Evolutionary conservation across 192 early-diverging fungal genomes (phyloP).

Genomic region (Powellomyces hirtus): DNA sequence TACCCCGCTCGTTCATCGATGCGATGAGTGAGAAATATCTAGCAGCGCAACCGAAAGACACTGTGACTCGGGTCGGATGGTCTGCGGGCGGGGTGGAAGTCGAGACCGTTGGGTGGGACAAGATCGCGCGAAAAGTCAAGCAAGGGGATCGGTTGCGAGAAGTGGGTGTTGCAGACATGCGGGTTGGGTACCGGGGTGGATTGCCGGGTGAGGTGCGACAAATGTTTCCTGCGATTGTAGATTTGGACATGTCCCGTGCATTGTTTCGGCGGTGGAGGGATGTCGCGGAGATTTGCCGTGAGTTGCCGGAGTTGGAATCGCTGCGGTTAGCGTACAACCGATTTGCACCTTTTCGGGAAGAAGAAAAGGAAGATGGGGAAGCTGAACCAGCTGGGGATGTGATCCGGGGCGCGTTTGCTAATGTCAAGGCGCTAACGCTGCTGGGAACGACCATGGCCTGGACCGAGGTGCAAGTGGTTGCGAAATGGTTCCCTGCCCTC

Average conservation of each 20-base stretch:
- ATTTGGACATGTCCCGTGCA: slow-evolving; percentile 48
- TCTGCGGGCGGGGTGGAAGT: slow-evolving; percentile 26
- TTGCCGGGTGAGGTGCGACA: background rate
- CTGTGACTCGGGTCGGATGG: slow-evolving; percentile 10
- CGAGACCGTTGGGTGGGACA: slow-evolving; percentile 50
- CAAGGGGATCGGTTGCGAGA: slow-evolving; percentile 16
- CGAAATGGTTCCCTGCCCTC: slow-evolving; percentile 25
- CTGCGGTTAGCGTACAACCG: slow-evolving; percentile 43
- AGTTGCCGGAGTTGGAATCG: slow-evolving; percentile 31
- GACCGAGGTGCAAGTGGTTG: slow-evolving; percentile 28
- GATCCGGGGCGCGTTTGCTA: slow-evolving; percentile 27
- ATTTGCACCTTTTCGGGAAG: too few species aligned
- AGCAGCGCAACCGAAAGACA: slow-evolving; percentile 8
- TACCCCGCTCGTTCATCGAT: slow-evolving; percentile 19
- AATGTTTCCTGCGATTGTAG: slow-evolving; percentile 36
- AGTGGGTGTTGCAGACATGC: slow-evolving; percentile 37
- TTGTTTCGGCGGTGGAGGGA: slow-evolving; percentile 34
- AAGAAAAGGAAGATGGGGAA: background rate
- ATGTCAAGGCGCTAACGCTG: slow-evolving; percentile 33
- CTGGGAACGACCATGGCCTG: slow-evolving; percentile 34
- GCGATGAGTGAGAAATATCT: slow-evolving; percentile 29
- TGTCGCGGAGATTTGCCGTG: slow-evolving; percentile 35
- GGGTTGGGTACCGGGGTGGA: slow-evolving; percentile 19
- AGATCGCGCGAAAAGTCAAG: slow-evolving; percentile 29
- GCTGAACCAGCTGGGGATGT: too few species aligned